Conservation (phyloP, 495 filamentous ascomycete genomes). For the Neurospora sublineolata region DNA sequence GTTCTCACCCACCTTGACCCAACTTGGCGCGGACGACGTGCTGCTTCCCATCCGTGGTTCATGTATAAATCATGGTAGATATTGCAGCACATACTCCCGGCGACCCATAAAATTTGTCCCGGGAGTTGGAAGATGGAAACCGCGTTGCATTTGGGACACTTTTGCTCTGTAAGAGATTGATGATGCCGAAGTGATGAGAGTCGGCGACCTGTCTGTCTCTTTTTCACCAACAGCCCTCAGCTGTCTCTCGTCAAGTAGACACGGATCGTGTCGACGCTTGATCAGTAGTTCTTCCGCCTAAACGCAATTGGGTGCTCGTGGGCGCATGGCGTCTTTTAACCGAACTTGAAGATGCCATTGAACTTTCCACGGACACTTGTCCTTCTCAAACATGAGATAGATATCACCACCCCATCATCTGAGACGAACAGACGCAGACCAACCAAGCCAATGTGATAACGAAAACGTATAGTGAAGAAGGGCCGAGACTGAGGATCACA, state of each 20-base stretch:
- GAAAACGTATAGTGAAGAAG: neutral
- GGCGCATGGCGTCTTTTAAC: neutral
- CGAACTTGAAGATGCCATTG: neutral
- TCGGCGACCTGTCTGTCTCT: neutral
- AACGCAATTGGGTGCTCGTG: neutral
- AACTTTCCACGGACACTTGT: neutral
- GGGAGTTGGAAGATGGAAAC: constrained; percentile 2
- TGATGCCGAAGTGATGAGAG: neutral
- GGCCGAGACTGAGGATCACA: neutral
- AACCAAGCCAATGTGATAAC: neutral
- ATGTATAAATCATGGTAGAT: constrained; percentile 9
- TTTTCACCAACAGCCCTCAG: neutral
- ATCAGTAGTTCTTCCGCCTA: neutral
- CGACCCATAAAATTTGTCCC: constrained; percentile 9
- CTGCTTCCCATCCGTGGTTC: constrained; percentile 2
- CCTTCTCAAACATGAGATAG: neutral
- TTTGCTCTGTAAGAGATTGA: neutral
- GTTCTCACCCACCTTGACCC: constrained; percentile 3
- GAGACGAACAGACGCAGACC: neutral
- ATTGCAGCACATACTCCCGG: neutral
- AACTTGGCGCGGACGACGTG: neutral
- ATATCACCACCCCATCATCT: neutral
- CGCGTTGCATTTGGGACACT: constrained; percentile 10
- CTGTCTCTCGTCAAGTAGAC: neutral
- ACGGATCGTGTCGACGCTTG: neutral